Evolutionary conservation across 441 rosid genomes (phyloP).

Genomic region (Hura crepitans): DNA sequence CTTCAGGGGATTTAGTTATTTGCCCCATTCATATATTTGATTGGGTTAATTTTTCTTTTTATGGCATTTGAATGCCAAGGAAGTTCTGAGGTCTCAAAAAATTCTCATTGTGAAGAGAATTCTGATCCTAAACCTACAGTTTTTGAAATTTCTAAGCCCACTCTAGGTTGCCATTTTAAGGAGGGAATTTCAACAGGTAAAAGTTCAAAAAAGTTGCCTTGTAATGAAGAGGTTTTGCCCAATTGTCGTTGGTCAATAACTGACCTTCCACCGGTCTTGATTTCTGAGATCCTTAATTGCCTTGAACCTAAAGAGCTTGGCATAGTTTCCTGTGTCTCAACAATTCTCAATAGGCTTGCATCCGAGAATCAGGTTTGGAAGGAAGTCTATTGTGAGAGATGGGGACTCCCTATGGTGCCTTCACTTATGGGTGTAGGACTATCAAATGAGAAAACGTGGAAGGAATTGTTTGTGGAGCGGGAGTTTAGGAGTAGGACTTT

Average conservation of each 20-base stretch:
- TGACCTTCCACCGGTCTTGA: slow-evolving; percentile 77
- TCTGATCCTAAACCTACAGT: slow-evolving; percentile 19
- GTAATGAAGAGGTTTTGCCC: slow-evolving; percentile 35
- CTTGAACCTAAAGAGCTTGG: slow-evolving; percentile 89
- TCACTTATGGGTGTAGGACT: slow-evolving; percentile 27
- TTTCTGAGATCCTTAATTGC: slow-evolving; percentile 67
- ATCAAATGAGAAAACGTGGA: slow-evolving; percentile 71
- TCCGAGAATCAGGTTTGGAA: slow-evolving; percentile 86
- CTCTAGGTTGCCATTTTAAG: slow-evolving; percentile 25
- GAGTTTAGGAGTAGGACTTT: slow-evolving; percentile 74
- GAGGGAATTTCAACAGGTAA: slow-evolving; percentile 31
- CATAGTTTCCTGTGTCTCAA: slow-evolving; percentile 73
- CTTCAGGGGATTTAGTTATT: slow-evolving; percentile 5
- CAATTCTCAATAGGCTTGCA: slow-evolving; percentile 55
- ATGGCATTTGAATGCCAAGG: slow-evolving; percentile 72
- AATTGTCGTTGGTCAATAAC: slow-evolving; percentile 41
- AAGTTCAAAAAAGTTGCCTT: slow-evolving; percentile 36
- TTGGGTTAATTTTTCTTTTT: slow-evolving; percentile 33
- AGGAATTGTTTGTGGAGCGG: slow-evolving; percentile 79
- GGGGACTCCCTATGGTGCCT: slow-evolving; percentile 58
- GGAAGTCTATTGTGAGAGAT: slow-evolving; percentile 72
- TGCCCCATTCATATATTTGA: slow-evolving; percentile 3
- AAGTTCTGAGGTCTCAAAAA: slow-evolving; percentile 28
- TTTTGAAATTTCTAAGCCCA: slow-evolving; percentile 30
- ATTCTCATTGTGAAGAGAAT: slow-evolving; percentile 25